Conservation (phyloP, 805 yeast species). For the Yueomyces sinensis region DNA sequence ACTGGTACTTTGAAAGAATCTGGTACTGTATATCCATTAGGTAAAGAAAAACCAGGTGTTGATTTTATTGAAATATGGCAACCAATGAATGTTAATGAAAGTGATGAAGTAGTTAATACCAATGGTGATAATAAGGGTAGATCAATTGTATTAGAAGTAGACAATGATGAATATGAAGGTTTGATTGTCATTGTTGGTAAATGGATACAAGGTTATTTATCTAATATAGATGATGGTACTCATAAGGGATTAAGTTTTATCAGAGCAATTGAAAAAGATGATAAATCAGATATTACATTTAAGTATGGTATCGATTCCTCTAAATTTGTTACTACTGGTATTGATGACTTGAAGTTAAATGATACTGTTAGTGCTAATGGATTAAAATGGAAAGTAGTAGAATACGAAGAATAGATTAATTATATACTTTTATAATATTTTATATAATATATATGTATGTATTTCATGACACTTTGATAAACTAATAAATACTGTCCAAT, state of each 20-base stretch:
- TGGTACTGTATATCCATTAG: constrained; percentile 21
- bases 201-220: constrained; percentile 23
- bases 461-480: too few species aligned
- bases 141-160: constrained; percentile 17
- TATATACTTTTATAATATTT: too few species aligned
- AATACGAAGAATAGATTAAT: constrained; percentile 3
- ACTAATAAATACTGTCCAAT: too few species aligned
- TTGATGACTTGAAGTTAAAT: constrained; percentile 12
- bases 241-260: constrained; percentile 16
- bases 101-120: constrained; percentile 9
- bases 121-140: constrained; percentile 6
- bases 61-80: constrained; percentile 25
- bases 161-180: constrained; percentile 14
- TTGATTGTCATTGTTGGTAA: constrained; percentile 20
- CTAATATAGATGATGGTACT: constrained; percentile 11
- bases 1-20: constrained; percentile 23
- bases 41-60: constrained; percentile 16
- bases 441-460: too few species aligned
- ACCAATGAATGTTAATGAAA: constrained; percentile 18
- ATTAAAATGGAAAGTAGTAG: constrained; percentile 22
- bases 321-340: constrained; percentile 16
- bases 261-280: constrained; percentile 14
- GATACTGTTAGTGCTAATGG: constrained; percentile 12
- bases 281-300: constrained; percentile 5
- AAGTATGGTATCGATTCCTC: constrained; percentile 15